These are phyloP conservation scores for Tothia fuscella DNA, from an alignment of 2,329 filamentous ascomycete species.

Conservation along the genomic window DNA sequence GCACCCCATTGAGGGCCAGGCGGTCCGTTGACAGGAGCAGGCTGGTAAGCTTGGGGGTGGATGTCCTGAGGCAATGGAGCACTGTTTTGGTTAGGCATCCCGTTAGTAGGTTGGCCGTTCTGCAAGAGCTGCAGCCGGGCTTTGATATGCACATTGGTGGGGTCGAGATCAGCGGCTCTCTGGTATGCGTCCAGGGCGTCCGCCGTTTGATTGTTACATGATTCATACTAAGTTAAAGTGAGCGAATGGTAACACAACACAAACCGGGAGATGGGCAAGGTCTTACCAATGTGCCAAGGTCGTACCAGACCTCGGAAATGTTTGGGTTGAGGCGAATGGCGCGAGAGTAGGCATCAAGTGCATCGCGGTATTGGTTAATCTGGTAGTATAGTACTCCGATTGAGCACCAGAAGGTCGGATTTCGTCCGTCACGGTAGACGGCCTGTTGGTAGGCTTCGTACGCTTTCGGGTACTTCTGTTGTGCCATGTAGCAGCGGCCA, in stretches of 20 bases:
- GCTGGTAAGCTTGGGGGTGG: constrained; percentile 87
- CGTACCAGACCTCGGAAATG: constrained; percentile 99
- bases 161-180: constrained; percentile 86
- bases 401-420: constrained; percentile 98
- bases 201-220: constrained; percentile 95
- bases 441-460: constrained; percentile 98
- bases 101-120: constrained; percentile 58
- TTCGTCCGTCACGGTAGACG: constrained; percentile 92
- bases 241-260: constrained; percentile 15
- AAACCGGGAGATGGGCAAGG: neutral
- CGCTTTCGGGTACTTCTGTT: constrained; percentile 96
- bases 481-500: constrained; percentile 97
- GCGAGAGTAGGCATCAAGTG: constrained; percentile 91
- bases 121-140: constrained; percentile 81
- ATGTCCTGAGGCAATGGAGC: constrained; percentile 92
- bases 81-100: constrained; percentile 56
- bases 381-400: constrained; percentile 98
- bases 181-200: constrained; percentile 95
- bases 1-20: constrained; percentile 84
- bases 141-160: constrained; percentile 89
- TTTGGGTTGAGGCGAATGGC: constrained; percentile 95
- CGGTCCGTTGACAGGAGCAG: constrained; percentile 67
- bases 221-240: constrained; percentile 62
- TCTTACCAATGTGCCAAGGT: constrained; percentile 82
- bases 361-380: constrained; percentile 98